Base-by-base conservation (phyloP, 139 green algal species). In the Deuterostichococcus epilithicus region DNA sequence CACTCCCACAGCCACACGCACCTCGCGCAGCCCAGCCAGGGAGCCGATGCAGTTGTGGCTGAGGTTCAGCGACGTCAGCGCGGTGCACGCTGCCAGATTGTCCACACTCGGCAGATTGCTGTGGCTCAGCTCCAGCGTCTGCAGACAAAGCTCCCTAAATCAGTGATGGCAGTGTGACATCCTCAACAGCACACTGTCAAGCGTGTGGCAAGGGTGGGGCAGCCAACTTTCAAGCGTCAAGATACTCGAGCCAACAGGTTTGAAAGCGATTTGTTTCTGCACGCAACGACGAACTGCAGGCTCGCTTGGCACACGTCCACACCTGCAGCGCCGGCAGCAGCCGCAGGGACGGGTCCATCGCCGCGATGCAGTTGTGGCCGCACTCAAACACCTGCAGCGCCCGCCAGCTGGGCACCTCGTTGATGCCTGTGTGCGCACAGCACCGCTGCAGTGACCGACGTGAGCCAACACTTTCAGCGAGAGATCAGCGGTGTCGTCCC, bases 41-140 rank as follows among this genome's bases (percentile, higher is more conserved):
- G 35, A 80, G 26, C 18, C 26, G 28, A 80, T 63, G 68, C 68
- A 26, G 76, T 80, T 80, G 68, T 74, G 30, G 47, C 68, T 76
- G 10, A 80, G 76, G 37, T 72, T 30, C 23, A 80, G 45, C 33
- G 70, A 59, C 2, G 68, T 71, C 45, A 80, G 68, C 2, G 15
- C 2, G 35, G 35, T 23, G 76, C 45, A 70, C 20, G 52, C 23
- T 1, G 23, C 18, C 33, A 80, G 76, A 68, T 71, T 65, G 5
- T 30, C 26, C n/a, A 76, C 18, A 1, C 5, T 38, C 32, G 13
- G 20, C 45, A 80, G 58, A 52, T 80, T 74, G 68, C 75, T 80
- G 68, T 60, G 58, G 52, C 34, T 45, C 65, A 80, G 76, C 68
- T 76, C 68, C 35, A 76, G 58, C 26, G 25, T 44, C 63, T 73